These are phyloP conservation scores for Pestalotiopsis sp. DNA, from an alignment of 2,329 filamentous ascomycete species.

Conservation along the genomic window DNA sequence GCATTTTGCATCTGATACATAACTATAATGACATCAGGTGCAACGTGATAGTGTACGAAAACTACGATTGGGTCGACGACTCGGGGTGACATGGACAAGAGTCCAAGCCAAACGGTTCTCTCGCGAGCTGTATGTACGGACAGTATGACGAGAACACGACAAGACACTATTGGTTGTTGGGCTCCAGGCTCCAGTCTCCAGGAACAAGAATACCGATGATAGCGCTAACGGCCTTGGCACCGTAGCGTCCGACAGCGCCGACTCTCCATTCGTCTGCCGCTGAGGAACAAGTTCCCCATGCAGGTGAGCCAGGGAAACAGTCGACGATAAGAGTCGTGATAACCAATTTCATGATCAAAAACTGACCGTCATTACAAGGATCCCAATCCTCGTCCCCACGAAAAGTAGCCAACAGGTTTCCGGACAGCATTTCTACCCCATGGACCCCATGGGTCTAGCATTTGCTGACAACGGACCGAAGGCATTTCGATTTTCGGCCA, in stretches of 20 bases:
- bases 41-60: neutral
- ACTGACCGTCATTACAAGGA: neutral
- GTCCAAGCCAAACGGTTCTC: neutral
- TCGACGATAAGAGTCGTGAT: neutral
- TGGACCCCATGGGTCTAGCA: neutral
- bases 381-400: neutral
- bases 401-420: neutral
- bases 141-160: neutral
- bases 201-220: neutral
- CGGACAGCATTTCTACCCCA: neutral
- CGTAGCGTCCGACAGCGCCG: neutral
- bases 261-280: too few relatives aligned
- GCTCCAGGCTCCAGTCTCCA: neutral
- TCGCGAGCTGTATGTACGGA: neutral
- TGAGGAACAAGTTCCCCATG: neutral
- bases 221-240: neutral
- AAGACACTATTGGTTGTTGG: neutral
- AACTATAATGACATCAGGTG: neutral
- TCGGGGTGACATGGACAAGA: neutral
- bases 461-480: neutral
- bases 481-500: neutral
- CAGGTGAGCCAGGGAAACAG: neutral
- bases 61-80: too few relatives aligned
- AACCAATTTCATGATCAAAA: neutral
- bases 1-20: neutral